phyloP scores from a whole-genome alignment of 257 asterid genomes.

The Leptodermis oblonga region DNA sequence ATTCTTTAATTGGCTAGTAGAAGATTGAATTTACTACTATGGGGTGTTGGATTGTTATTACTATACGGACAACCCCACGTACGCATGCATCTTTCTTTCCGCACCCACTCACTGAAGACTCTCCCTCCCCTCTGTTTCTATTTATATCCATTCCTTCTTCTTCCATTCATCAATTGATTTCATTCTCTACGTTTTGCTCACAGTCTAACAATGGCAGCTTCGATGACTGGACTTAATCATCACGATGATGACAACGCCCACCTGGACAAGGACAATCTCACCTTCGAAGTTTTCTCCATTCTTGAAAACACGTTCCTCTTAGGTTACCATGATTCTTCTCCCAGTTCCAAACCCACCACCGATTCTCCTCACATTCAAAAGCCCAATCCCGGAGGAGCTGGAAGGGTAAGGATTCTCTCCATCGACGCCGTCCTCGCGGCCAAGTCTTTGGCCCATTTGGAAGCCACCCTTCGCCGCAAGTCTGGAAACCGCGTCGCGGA shows the following conservation, averaged over 20 bases:
- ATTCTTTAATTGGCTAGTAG: no score
- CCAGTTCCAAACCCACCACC: no score
- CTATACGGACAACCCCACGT: constrained; percentile 9
- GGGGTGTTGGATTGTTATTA: no score
- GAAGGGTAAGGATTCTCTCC: constrained; percentile 63
- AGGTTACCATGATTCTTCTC: no score
- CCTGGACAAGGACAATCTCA: constrained; percentile 43
- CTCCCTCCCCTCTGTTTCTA: not conserved
- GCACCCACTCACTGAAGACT: not conserved
- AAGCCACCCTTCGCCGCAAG: constrained; percentile 38
- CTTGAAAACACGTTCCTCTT: constrained; percentile 85
- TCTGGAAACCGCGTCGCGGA: constrained; percentile 54
- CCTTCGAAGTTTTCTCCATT: constrained; percentile 70
- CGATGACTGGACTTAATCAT: constrained; percentile 24
- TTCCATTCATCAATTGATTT: not conserved
- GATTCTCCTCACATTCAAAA: constrained; percentile 6
- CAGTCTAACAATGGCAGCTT: no score
- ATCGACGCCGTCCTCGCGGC: constrained; percentile 73
- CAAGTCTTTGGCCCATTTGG: constrained; percentile 46
- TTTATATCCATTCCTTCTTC: not conserved
- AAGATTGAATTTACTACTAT: no score
- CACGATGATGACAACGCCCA: constrained; percentile 13
- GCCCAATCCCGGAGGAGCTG: constrained; percentile 16
- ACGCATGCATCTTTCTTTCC: constrained; percentile 20
- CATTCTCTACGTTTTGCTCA: not conserved